phyloP scores from a whole-genome alignment of 129 eudicot species.

The Lonicera japonica region DNA sequence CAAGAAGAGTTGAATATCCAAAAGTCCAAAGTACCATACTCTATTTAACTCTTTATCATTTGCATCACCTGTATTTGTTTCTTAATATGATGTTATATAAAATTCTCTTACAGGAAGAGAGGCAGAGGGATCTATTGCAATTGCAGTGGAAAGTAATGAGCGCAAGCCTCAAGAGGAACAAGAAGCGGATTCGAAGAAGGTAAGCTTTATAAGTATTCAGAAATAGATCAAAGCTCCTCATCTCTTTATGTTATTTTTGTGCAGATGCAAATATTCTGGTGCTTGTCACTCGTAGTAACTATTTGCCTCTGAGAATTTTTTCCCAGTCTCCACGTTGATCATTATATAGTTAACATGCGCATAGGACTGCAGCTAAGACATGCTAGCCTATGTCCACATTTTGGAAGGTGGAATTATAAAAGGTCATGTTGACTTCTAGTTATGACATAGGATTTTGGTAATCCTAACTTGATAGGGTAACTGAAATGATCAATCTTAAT shows the following conservation, averaged over 20 bases:
- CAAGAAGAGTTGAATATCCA: conserved; percentile 83
- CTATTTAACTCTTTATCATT: neutral
- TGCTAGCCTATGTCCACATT: neutral
- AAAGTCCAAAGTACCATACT: conserved; percentile 56
- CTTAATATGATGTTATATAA: neutral
- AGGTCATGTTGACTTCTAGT: neutral
- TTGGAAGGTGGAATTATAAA: neutral
- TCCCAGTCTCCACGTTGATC: neutral
- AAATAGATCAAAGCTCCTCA: neutral
- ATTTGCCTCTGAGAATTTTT: too few species aligned
- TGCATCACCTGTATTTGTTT: conserved; percentile 3
- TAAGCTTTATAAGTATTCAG: neutral
- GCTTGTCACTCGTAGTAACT: neutral
- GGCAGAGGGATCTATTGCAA: conserved; percentile 79
- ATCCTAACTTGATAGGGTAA: too few species aligned
- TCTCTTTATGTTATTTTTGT: neutral
- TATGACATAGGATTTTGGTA: neutral
- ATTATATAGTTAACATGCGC: neutral
- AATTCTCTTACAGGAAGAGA: conserved; percentile 64
- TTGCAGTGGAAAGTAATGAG: conserved; percentile 90
- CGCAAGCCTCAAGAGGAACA: conserved; percentile 75
- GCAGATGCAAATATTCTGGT: neutral
- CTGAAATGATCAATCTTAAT: too few species aligned
- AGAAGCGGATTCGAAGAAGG: conserved; percentile 88
- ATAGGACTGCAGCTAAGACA: neutral